Conservation (phyloP, 2,329 filamentous ascomycete species). For the Xylaria sp. region DNA sequence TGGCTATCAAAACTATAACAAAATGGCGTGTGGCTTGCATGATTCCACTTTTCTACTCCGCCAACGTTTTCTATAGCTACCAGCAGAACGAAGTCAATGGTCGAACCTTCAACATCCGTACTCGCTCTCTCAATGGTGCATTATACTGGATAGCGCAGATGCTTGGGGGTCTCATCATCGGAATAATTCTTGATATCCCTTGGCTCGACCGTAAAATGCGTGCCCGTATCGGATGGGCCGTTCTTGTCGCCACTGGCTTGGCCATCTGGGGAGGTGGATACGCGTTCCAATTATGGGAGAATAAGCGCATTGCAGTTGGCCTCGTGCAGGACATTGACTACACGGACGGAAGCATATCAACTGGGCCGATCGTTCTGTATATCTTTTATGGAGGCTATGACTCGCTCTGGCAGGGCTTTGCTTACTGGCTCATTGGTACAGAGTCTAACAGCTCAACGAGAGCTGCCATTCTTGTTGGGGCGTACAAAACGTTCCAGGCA, state of each 20-base stretch:
- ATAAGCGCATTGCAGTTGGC: constrained; percentile 20
- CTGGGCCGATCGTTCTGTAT: constrained; percentile 24
- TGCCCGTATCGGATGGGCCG: constrained; percentile 25
- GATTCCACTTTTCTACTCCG: constrained; percentile 25
- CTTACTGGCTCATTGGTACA: constrained; percentile 27
- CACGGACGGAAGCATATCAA: constrained; percentile 1
- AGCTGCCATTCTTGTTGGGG: constrained; percentile 24
- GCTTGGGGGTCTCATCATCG: constrained; percentile 24
- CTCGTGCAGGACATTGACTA: constrained; percentile 25
- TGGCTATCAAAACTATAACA: constrained; percentile 17
- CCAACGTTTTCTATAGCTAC: constrained; percentile 28
- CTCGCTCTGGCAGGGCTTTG: constrained; percentile 25
- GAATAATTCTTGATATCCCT: constrained; percentile 24
- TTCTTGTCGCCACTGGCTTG: constrained; percentile 15
- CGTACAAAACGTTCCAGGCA: constrained; percentile 27
- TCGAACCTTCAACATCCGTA: constrained; percentile 27
- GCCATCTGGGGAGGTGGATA: constrained; percentile 26
- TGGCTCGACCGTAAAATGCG: constrained; percentile 18
- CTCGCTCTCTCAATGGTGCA: constrained; percentile 24
- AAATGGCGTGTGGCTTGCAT: constrained; percentile 26
- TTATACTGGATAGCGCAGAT: constrained; percentile 29
- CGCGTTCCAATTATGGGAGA: constrained; percentile 25
- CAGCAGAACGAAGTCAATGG: constrained; percentile 28
- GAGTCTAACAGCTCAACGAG: constrained; percentile 23
- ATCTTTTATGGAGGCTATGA: constrained; percentile 25